Evolutionary conservation across 768 basidiomycete genomes (phyloP).

Genomic region (Gloeopeniophorella convolvens): DNA sequence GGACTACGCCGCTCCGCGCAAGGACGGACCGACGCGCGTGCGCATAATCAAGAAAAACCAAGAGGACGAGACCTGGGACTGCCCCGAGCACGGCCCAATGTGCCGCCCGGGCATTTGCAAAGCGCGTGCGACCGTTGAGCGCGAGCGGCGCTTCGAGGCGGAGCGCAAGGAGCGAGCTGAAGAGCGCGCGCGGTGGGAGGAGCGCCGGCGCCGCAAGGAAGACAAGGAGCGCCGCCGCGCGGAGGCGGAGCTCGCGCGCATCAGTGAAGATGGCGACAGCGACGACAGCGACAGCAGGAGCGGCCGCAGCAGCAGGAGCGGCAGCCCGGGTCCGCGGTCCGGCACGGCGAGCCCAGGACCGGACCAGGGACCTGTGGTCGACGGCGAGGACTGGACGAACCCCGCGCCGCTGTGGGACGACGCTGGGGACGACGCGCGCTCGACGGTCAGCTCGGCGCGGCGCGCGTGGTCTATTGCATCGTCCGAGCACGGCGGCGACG

Average conservation of each 20-base stretch:
- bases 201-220: background rate
- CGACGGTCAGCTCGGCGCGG: background rate
- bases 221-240: too few species aligned
- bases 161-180: conserved; percentile 1
- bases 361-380: too few species aligned
- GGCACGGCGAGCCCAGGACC: too few species aligned
- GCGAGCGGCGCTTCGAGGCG: background rate
- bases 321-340: too few species aligned
- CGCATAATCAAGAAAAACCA: background rate
- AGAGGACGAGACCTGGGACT: background rate
- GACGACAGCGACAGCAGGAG: too few species aligned
- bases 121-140: background rate
- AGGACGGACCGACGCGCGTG: too few species aligned
- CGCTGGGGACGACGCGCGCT: background rate
- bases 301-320: too few species aligned
- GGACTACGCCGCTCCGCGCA: background rate
- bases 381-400: background rate
- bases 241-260: background rate
- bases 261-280: too few species aligned
- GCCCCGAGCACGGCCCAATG: conserved; percentile 8
- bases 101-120: conserved; percentile 14
- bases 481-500: background rate
- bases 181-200: background rate
- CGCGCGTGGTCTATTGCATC: background rate
- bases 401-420: background rate